Percentiles rank a stretch among this genome's conserved stretches.
These are phyloP conservation scores for Nitzschia inconspicua DNA, from an alignment of 108 stramenopile species.

Conservation along the genomic window DNA sequence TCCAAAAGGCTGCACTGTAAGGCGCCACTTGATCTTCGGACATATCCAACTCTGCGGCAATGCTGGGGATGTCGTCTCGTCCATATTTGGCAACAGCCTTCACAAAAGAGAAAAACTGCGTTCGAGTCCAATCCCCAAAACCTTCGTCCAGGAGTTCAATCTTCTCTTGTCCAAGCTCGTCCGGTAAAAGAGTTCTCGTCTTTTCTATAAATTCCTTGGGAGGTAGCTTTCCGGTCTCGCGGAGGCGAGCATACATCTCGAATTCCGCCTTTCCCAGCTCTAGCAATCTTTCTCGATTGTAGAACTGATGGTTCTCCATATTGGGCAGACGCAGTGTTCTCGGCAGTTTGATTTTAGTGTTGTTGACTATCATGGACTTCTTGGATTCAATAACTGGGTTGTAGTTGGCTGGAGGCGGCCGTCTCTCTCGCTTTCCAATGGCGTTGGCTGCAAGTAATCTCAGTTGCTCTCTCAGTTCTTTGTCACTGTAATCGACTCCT, in stretches of 20 bases:
- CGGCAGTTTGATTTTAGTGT: slow-evolving; percentile 71
- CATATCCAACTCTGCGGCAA: slow-evolving; percentile 89
- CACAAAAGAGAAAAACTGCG: slow-evolving; percentile 90
- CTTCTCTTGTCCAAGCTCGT: slow-evolving; percentile 79
- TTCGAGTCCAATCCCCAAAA: slow-evolving; percentile 89
- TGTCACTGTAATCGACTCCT: slow-evolving; percentile 87
- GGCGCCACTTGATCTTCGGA: slow-evolving; percentile 67
- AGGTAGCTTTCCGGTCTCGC: slow-evolving; percentile 72
- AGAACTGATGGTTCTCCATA: slow-evolving; percentile 96
- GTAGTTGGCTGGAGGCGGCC: slow-evolving; percentile 80
- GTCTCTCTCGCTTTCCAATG: slow-evolving; percentile 82
- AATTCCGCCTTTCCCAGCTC: slow-evolving; percentile 81
- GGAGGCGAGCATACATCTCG: slow-evolving; percentile 70
- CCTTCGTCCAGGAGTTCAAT: slow-evolving; percentile 86
- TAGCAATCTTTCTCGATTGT: slow-evolving; percentile 81
- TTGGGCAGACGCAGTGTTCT: slow-evolving; percentile 68
- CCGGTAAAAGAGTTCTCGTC: slow-evolving; percentile 56
- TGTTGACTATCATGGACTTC: slow-evolving; percentile 80
- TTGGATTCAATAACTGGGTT: slow-evolving; percentile 80
- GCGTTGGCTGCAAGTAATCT: slow-evolving; percentile 75
- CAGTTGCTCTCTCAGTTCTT: slow-evolving; percentile 78
- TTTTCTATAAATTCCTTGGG: slow-evolving; percentile 53
- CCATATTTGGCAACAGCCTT: slow-evolving; percentile 91
- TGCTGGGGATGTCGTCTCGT: slow-evolving; percentile 73
- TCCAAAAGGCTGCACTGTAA: slow-evolving; percentile 90